A percentile compares a stretch with the other conserved stretches of the same genome.
These are phyloP conservation scores for Tricholoma matsutake DNA, from an alignment of 768 basidiomycete genomes.

Conservation along the genomic window DNA sequence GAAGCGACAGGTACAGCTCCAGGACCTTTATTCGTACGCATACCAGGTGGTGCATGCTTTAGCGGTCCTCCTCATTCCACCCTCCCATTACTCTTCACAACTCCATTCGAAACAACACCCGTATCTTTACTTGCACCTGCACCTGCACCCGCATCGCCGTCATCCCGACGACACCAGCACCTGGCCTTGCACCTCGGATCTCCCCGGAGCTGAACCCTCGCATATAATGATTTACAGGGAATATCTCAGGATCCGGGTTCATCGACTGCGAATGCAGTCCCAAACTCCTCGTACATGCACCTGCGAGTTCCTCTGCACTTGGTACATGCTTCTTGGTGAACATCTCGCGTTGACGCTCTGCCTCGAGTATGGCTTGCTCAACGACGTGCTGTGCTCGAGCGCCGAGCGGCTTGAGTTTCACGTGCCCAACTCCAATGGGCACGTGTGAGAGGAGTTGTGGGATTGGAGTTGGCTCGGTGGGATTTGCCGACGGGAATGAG, in stretches of 20 bases:
- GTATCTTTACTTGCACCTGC: background rate
- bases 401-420: constrained; percentile 19
- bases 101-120: too few relatives aligned
- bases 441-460: constrained; percentile 10
- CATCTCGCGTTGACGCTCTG: constrained; percentile 63
- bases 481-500: background rate
- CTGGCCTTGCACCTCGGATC: constrained; percentile 28
- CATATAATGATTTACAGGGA: constrained; percentile 59
- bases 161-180: constrained; percentile 12
- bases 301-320: constrained; percentile 51
- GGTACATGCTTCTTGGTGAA: constrained; percentile 71
- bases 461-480: background rate
- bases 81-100: too few relatives aligned
- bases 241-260: constrained; percentile 64
- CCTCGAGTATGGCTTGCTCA: constrained; percentile 57
- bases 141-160: background rate
- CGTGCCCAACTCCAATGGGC: too few relatives aligned
- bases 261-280: constrained; percentile 68
- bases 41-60: too few relatives aligned
- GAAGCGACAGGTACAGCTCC: too few relatives aligned
- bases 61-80: too few relatives aligned
- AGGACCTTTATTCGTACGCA: too few relatives aligned
- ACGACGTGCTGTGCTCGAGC: constrained; percentile 30
- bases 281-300: constrained; percentile 33
- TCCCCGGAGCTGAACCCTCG: constrained; percentile 47